Base-by-base conservation (phyloP, 345 rosid species). In the Arabis hirsuta region DNA sequence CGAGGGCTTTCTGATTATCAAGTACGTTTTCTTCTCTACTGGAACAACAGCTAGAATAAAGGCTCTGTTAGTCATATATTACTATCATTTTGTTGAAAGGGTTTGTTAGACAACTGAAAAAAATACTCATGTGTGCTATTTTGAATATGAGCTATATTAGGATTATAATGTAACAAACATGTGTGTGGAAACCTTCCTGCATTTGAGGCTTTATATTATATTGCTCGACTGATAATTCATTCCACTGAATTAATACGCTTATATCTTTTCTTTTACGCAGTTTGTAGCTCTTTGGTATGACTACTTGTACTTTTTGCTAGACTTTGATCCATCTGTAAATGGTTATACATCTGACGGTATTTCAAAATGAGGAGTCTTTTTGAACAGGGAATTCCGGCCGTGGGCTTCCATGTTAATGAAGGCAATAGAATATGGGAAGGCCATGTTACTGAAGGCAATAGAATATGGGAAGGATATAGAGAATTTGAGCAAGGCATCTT, bases 281-380 rank as follows among this genome's bases (percentile, higher is more conserved):
- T 94, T 93, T 64, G 83, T 88, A 65, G 78, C 91, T 69, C 88
- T 94, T 41, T 94, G 98, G 99, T 84, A 83, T 73, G 93, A 91
- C 79, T 95, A 89, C 81, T 73, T 95, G 71, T 84, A 79, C 76
- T 91, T 83, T 75, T 71, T 88, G 38, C 86, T 72, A 84, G 91
- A 87, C 71, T 63, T 66, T 43, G 88, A 90, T 79, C 87, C 89
- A 26, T 82, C 85, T 34, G 88, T 90, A 9, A 31, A 77, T 44
- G 82, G 80, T 51, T 82, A 70, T 74, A 80, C 86, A 50, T 73
- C 83, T 62, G 83, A 76, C 65, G 97, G 96, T 32, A 78, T 91
- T 71, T 82, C 84, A 2, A 83, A 78, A 88, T 88, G 74, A 87
- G 97, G 77, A 82, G 77, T 79, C 82, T 91, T 45, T 95, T 90